These are phyloP conservation scores for Limnanthes douglasii DNA, from an alignment of 345 rosid genomes.

Conservation along the genomic window DNA sequence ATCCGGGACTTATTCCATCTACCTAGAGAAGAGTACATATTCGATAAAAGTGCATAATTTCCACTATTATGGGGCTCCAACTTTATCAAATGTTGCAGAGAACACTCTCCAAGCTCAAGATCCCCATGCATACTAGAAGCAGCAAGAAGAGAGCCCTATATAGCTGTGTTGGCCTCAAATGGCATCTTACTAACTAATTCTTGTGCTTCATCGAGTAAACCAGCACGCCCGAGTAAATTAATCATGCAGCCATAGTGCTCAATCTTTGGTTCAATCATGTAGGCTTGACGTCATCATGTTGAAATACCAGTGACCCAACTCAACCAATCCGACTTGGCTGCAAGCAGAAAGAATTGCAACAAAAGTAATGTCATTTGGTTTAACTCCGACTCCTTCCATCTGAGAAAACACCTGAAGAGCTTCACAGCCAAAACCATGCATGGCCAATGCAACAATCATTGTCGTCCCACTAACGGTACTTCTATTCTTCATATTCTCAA, in stretches of 20 bases:
- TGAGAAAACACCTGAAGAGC: conserved; percentile 48
- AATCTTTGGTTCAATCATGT: conserved; percentile 31
- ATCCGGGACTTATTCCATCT: conserved; percentile 49
- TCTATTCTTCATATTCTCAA: conserved; percentile 25
- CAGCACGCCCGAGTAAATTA: conserved; percentile 55
- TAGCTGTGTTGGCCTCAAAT: conserved; percentile 46
- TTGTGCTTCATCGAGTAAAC: conserved; percentile 41
- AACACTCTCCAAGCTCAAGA: conserved; percentile 38
- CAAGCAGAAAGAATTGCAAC: conserved; percentile 66
- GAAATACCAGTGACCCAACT: conserved; percentile 30
- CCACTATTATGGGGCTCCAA: conserved; percentile 76
- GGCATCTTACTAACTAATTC: conserved; percentile 39
- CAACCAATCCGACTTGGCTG: conserved; percentile 50
- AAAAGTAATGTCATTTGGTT: conserved; percentile 62
- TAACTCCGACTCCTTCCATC: conserved; percentile 31
- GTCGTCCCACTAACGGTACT: conserved; percentile 65
- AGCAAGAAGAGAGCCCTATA: conserved; percentile 78
- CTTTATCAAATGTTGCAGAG: conserved; percentile 30
- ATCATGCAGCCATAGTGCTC: conserved; percentile 73
- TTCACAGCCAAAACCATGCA: conserved; percentile 47
- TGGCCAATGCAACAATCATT: conserved; percentile 46
- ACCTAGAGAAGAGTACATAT: conserved; percentile 36
- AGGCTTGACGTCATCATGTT: conserved; percentile 24
- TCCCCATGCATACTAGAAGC: conserved; percentile 45
- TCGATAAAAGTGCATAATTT: conserved; percentile 48